Conservation (phyloP, 148 eudicot genomes). For the Cornus suecica region DNA sequence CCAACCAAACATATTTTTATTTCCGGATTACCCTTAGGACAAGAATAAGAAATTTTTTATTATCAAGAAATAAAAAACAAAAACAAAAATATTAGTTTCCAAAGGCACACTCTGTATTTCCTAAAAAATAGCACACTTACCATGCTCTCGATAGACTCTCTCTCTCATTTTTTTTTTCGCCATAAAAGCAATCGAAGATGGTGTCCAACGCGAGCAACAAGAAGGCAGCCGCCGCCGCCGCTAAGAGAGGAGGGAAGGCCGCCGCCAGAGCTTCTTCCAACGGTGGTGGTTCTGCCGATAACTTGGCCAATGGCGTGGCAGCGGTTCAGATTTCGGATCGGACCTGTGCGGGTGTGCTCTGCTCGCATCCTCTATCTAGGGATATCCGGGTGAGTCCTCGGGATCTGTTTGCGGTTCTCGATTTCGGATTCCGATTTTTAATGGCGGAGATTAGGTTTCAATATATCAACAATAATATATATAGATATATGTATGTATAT, state of each 20-base stretch:
- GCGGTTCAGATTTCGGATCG: slow-evolving; percentile 75
- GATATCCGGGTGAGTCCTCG: slow-evolving; percentile 73
- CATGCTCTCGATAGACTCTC: no score
- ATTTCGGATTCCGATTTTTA: not conserved
- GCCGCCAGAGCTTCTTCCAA: slow-evolving; percentile 23
- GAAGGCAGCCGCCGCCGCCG: slow-evolving; percentile 73
- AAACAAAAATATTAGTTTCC: no score
- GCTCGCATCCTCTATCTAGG: slow-evolving; percentile 88
- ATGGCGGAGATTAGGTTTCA: not conserved
- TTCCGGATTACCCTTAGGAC: no score
- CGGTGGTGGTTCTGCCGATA: slow-evolving; percentile 35
- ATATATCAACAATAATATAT: not conserved
- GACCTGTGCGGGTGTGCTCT: slow-evolving; percentile 84
- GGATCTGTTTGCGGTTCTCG: not conserved
- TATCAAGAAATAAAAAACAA: no score
- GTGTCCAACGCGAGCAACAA: slow-evolving; percentile 99
- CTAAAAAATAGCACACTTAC: no score
- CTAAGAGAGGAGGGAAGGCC: slow-evolving; percentile 34
- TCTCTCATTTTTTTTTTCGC: no score
- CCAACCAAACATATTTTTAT: no score
- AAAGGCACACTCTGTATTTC: no score
- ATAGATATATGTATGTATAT: no score
- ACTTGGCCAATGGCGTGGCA: slow-evolving; percentile 42
- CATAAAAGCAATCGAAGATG: no score
- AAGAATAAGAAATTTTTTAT: no score